phyloP scores from a whole-genome alignment of 2,329 filamentous ascomycete species.

The Lasiodiplodia sp. region DNA sequence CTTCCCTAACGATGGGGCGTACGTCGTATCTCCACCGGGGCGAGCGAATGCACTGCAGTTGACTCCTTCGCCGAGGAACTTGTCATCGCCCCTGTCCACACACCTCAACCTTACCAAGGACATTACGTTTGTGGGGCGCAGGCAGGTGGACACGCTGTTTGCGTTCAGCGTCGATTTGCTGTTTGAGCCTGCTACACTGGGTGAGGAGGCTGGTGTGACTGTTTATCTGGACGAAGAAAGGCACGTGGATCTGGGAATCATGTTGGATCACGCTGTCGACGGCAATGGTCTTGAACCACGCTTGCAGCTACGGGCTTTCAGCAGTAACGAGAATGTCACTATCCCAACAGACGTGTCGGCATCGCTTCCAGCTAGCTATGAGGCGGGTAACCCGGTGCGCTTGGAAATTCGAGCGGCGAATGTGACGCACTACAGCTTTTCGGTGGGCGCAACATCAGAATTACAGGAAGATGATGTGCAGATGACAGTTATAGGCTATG shows the following conservation, averaged over 20 bases:
- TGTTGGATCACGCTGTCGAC: constrained; percentile 32
- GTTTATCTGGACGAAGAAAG: constrained; percentile 60
- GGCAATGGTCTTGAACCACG: too few species aligned
- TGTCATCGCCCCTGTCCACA: constrained; percentile 60
- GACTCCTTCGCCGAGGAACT: constrained; percentile 58
- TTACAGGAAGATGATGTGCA: neutral
- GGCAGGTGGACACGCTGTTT: constrained; percentile 65
- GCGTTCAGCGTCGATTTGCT: constrained; percentile 57
- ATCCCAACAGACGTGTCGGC: constrained; percentile 48
- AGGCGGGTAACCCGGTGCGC: constrained; percentile 42
- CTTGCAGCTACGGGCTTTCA: constrained; percentile 41
- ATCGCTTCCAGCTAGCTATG: constrained; percentile 47
- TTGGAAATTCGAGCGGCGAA: constrained; percentile 55
- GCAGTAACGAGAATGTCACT: constrained; percentile 50
- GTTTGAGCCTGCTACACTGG: constrained; percentile 48
- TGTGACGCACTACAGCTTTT: constrained; percentile 53
- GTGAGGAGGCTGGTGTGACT: constrained; percentile 62
- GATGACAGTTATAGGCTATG: constrained; percentile 35
- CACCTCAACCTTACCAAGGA: constrained; percentile 45
- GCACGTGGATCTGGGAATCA: constrained; percentile 56
- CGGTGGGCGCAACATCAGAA: constrained; percentile 35
- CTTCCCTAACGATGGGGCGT: constrained; percentile 57
- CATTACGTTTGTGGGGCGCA: constrained; percentile 62
- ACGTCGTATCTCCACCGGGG: constrained; percentile 41
- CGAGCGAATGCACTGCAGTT: constrained; percentile 55